A percentile compares a stretch with the other conserved stretches of the same genome.
These are phyloP conservation scores for Nothophoma quercina DNA, from an alignment of 2,329 filamentous ascomycete species.

Conservation along the genomic window DNA sequence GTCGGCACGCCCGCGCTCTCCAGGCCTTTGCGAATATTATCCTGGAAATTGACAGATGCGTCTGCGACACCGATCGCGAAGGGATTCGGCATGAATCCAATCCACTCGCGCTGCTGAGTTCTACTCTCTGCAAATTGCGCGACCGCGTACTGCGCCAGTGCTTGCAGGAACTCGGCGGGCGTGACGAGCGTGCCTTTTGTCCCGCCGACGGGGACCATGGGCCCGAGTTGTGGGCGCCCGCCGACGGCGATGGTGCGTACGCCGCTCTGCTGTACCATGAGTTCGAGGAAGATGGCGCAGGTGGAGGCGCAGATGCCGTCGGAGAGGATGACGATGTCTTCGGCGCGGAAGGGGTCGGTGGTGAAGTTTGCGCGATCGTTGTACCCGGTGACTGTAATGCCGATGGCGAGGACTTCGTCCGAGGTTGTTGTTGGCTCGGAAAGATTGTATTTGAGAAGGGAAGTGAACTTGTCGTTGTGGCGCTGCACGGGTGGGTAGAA, in stretches of 20 bases:
- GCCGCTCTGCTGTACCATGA: slow-evolving; percentile 55
- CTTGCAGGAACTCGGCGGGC: slow-evolving; percentile 31
- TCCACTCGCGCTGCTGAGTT: slow-evolving; percentile 30
- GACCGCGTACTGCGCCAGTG: slow-evolving; percentile 28
- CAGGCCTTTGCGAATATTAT: slow-evolving; percentile 46
- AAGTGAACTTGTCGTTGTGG: slow-evolving; percentile 49
- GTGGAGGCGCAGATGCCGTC: slow-evolving; percentile 57
- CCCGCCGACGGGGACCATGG: slow-evolving; percentile 55
- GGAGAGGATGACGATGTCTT: slow-evolving; percentile 51
- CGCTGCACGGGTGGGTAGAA: slow-evolving; percentile 47
- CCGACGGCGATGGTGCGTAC: slow-evolving; percentile 55
- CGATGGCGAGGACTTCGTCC: slow-evolving; percentile 35
- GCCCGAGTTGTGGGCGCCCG: slow-evolving; percentile 50
- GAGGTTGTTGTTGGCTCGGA: slow-evolving; percentile 45
- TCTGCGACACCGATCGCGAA: slow-evolving; percentile 32
- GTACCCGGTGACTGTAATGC: slow-evolving; percentile 43
- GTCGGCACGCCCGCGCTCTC: slow-evolving; percentile 53
- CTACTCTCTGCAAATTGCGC: slow-evolving; percentile 24
- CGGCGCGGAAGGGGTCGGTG: slow-evolving; percentile 45
- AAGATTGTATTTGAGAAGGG: slow-evolving; percentile 50
- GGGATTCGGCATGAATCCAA: slow-evolving; percentile 28
- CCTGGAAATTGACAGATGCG: slow-evolving; percentile 49
- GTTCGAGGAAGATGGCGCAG: slow-evolving; percentile 56
- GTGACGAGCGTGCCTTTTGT: slow-evolving; percentile 54
- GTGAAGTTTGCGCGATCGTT: slow-evolving; percentile 35